A percentile compares a stretch with the other conserved stretches of the same genome.
phyloP scores from a whole-genome alignment of 2,329 filamentous ascomycete species.

The Shiraia sp. region DNA sequence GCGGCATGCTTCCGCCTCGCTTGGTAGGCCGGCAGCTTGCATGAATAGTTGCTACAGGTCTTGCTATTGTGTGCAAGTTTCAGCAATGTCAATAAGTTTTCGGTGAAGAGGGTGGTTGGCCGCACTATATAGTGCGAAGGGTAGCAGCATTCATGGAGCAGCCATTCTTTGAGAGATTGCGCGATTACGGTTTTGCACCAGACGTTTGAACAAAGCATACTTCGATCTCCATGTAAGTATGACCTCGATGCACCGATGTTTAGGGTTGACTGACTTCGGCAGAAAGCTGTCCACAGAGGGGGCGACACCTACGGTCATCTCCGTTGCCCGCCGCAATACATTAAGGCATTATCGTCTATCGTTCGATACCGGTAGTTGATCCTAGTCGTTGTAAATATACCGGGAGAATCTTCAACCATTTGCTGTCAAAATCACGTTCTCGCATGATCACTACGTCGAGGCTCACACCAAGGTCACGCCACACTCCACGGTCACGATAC shows the following conservation, averaged over 20 bases:
- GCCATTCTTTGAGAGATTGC: background rate
- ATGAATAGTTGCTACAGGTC: too few relatives aligned
- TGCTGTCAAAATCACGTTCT: constrained; percentile 18
- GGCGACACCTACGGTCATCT: too few relatives aligned
- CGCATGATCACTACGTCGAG: constrained; percentile 19
- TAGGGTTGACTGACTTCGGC: background rate
- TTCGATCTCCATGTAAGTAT: constrained; percentile 2
- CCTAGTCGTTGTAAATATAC: constrained; percentile 13
- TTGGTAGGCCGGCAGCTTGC: too few relatives aligned
- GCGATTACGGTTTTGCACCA: background rate
- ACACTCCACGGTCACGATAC: constrained; percentile 20
- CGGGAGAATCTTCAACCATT: constrained; percentile 25
- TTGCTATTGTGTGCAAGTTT: constrained; percentile 32
- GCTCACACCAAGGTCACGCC: constrained; percentile 40
- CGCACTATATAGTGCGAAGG: background rate
- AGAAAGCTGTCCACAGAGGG: too few relatives aligned
- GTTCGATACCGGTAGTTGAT: constrained; percentile 2
- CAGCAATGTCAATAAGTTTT: constrained; percentile 22
- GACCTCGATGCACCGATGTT: background rate
- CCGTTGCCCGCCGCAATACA: background rate
- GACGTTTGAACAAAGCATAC: background rate
- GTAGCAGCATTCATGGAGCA: background rate
- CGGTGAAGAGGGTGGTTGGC: background rate
- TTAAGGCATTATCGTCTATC: constrained; percentile 1
- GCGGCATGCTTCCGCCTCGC: constrained; percentile 1